phyloP scores from a whole-genome alignment of 495 filamentous ascomycete genomes.

The Xylaria castorea region DNA sequence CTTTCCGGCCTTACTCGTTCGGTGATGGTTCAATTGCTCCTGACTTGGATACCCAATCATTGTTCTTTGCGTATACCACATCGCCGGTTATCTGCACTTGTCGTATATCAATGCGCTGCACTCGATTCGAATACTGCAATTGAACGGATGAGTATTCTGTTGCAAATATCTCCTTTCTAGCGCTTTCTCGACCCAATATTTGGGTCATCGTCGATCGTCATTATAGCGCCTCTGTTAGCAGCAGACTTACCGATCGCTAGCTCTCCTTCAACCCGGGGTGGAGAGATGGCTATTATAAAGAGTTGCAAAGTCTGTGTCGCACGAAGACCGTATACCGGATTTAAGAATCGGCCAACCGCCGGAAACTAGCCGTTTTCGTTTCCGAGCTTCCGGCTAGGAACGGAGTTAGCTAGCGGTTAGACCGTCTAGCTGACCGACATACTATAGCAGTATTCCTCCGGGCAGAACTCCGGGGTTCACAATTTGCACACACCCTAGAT shows the following conservation, averaged over 20 bases:
- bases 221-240: background rate
- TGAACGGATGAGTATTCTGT: background rate
- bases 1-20: background rate
- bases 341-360: conserved; percentile 6
- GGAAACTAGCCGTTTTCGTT: conserved; percentile 4
- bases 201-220: background rate
- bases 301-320: background rate
- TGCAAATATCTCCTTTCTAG: background rate
- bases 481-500: background rate
- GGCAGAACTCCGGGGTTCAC: background rate
- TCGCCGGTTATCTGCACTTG: background rate
- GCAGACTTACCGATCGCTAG: background rate
- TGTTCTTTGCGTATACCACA: background rate
- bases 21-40: background rate
- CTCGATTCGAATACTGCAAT: background rate
- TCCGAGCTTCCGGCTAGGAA: background rate
- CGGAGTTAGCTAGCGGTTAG: background rate
- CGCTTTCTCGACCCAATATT: background rate
- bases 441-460: background rate
- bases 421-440: background rate
- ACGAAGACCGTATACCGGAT: background rate
- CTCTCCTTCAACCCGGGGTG: background rate
- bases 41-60: background rate
- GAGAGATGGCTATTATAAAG: background rate
- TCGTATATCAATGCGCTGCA: background rate